Evolutionary conservation across 1,284 basidiomycete genomes (phyloP).

Genomic region (Ustilago trichophora): DNA sequence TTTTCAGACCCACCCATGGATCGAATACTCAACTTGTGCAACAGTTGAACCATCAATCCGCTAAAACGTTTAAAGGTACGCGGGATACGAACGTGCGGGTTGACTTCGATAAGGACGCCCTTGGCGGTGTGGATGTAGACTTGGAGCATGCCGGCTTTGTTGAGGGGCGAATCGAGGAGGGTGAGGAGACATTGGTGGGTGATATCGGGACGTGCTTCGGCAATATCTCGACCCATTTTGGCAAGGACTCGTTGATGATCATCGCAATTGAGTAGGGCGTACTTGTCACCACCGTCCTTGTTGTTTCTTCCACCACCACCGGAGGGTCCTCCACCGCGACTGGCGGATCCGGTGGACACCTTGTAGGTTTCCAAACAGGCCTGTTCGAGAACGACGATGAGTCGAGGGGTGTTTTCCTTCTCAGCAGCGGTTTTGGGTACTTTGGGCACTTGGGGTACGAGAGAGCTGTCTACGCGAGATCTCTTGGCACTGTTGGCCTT

Average conservation of each 20-base stretch:
- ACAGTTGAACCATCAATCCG: constrained; percentile 97
- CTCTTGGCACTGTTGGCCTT: constrained; percentile 53
- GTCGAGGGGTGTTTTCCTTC: constrained; percentile 56
- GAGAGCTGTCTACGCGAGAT: constrained; percentile 54
- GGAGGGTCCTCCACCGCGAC: constrained; percentile 55
- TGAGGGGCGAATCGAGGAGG: constrained; percentile 94
- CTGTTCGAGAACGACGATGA: constrained; percentile 91
- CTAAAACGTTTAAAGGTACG: constrained; percentile 98
- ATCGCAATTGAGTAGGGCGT: constrained; percentile 96
- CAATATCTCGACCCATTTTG: constrained; percentile 96
- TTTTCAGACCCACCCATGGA: constrained; percentile 97
- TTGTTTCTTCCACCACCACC: constrained; percentile 67
- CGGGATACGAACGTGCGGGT: constrained; percentile 95
- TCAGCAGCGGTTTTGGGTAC: constrained; percentile 61
- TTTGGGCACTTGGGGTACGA: constrained; percentile 63
- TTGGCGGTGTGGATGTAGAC: constrained; percentile 98
- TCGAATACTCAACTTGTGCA: constrained; percentile 94
- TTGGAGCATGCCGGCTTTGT: constrained; percentile 95
- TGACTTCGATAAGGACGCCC: constrained; percentile 97
- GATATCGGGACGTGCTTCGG: constrained; percentile 96
- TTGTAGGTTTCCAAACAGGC: constrained; percentile 96
- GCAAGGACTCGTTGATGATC: constrained; percentile 98
- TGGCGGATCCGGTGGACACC: constrained; percentile 72
- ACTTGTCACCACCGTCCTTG: constrained; percentile 75
- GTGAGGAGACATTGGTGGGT: constrained; percentile 99